These are phyloP conservation scores for Ailanthus altissimus DNA, from an alignment of 345 rosid genomes.

Conservation along the genomic window DNA sequence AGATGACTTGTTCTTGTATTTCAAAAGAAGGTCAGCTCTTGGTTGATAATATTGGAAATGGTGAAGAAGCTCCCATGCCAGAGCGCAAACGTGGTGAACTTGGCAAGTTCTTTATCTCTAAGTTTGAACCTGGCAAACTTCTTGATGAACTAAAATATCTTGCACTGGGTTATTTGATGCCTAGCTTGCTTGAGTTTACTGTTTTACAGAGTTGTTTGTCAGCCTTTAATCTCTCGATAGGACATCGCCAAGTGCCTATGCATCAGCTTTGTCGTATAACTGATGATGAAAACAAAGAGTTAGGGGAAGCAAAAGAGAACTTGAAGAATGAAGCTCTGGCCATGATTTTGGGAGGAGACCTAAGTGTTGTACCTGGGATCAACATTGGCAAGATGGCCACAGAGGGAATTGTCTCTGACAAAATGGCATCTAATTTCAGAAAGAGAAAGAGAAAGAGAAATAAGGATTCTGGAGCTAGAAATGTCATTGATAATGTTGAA, in stretches of 20 bases:
- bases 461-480: slow-evolving; percentile 14
- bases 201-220: slow-evolving; percentile 46
- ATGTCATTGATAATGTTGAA: slow-evolving; percentile 28
- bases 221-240: slow-evolving; percentile 56
- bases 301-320: slow-evolving; percentile 2
- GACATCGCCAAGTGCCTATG: slow-evolving; percentile 56
- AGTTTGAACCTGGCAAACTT: slow-evolving; percentile 54
- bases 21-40: slow-evolving; percentile 28
- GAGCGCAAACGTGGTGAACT: slow-evolving; percentile 26
- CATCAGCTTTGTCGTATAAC: slow-evolving; percentile 37
- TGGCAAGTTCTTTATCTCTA: slow-evolving; percentile 41
- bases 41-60: slow-evolving; percentile 8
- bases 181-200: slow-evolving; percentile 51
- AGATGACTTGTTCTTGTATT: slow-evolving; percentile 61
- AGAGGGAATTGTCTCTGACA: slow-evolving; percentile 25
- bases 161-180: slow-evolving; percentile 41
- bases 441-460: slow-evolving; percentile 49
- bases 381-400: slow-evolving; percentile 16
- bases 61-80: slow-evolving; percentile 16
- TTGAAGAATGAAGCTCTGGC: slow-evolving; percentile 26
- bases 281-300: slow-evolving; percentile 27
- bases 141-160: slow-evolving; percentile 55
- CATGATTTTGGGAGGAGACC: slow-evolving; percentile 14
- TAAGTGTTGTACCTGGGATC: slow-evolving; percentile 14
- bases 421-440: slow-evolving; percentile 26